A percentile compares a stretch with the other conserved stretches of the same genome.
These are phyloP conservation scores for Cichorium intybus DNA, from an alignment of 140 eudicot species.

Conservation along the genomic window DNA sequence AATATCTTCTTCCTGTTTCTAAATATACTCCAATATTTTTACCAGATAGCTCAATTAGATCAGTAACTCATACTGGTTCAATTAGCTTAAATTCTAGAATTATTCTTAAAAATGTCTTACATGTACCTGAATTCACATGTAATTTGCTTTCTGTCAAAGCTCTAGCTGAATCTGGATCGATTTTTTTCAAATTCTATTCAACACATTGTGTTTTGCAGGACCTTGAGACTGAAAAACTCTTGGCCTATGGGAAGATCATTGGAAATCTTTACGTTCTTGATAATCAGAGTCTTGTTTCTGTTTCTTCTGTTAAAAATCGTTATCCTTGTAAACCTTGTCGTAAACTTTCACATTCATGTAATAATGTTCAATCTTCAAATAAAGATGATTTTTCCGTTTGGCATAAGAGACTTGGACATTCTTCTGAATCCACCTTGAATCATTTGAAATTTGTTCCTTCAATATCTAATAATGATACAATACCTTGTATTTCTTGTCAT, in stretches of 20 bases:
- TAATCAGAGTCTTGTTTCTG: no score
- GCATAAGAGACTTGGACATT: background rate
- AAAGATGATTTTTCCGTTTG: background rate
- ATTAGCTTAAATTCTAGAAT: background rate
- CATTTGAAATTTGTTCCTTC: background rate
- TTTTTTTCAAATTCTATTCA: no score
- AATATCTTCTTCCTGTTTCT: background rate
- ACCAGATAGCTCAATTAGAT: background rate
- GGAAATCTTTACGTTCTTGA: background rate
- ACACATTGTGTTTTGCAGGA: background rate
- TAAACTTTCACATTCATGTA: background rate
- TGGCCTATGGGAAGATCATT: background rate
- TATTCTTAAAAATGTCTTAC: no score
- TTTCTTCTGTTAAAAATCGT: no score
- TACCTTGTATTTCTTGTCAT: background rate
- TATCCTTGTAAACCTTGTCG: no score
- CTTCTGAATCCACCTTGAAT: background rate
- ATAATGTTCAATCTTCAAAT: background rate
- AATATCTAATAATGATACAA: background rate
- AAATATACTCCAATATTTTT: background rate
- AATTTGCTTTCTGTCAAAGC: no score
- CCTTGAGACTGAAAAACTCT: no score
- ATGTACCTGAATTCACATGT: no score
- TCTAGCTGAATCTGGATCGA: no score
- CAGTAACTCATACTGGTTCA: background rate